phyloP scores from a whole-genome alignment of 2,329 filamentous ascomycete species.

The Teratosphaeria pseudoeucalypti region DNA sequence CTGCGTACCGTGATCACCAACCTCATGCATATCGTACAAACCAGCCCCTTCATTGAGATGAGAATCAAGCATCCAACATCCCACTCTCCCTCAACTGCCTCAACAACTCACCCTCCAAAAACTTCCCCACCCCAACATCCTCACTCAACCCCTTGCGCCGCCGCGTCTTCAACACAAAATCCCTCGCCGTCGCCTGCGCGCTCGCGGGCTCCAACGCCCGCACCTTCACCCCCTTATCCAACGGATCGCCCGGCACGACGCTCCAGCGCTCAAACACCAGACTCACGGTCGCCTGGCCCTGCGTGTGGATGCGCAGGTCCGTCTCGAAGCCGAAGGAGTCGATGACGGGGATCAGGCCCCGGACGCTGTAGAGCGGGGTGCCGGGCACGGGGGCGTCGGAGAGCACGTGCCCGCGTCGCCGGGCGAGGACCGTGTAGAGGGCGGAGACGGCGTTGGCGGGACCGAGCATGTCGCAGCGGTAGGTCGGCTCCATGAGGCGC shows the following conservation, averaged over 20 bases:
- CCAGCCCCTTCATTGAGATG: no score
- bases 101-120: constrained; percentile 90
- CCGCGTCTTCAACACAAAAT: constrained; percentile 94
- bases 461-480: constrained; percentile 84
- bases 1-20: not conserved
- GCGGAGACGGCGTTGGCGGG: constrained; percentile 80
- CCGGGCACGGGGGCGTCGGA: constrained; percentile 91
- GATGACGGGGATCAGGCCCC: constrained; percentile 86
- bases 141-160: constrained; percentile 88
- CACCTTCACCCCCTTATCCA: constrained; percentile 76
- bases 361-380: constrained; percentile 85
- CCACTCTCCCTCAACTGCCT: constrained; percentile 80
- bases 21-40: not conserved
- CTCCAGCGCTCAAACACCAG: constrained; percentile 94
- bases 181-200: constrained; percentile 79
- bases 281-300: constrained; percentile 81
- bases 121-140: constrained; percentile 91
- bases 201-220: constrained; percentile 78
- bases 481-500: constrained; percentile 92
- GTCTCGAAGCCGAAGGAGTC: constrained; percentile 98
- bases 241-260: constrained; percentile 87
- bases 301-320: constrained; percentile 88
- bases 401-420: constrained; percentile 82
- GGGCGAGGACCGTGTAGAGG: constrained; percentile 83
- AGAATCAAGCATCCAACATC: constrained; percentile 42